These are phyloP conservation scores for Microascus cirrosus DNA, from an alignment of 2,329 filamentous ascomycete genomes.

Conservation along the genomic window DNA sequence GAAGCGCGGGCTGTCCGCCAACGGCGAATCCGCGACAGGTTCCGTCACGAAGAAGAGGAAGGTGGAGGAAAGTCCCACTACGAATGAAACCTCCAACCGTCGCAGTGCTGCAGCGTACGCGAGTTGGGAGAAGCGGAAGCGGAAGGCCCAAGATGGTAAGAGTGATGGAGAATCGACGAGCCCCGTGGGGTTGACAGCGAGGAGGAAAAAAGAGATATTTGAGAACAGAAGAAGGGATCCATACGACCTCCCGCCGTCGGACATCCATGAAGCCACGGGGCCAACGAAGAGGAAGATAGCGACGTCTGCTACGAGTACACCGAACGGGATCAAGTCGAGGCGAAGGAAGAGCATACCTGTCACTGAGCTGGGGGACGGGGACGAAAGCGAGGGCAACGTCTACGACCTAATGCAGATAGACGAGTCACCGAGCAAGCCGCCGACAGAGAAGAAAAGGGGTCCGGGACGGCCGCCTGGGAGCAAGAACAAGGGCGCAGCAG, in stretches of 20 bases:
- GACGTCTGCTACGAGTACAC: background rate
- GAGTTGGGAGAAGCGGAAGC: background rate
- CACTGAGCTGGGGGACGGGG: background rate
- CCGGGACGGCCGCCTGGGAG: slow-evolving; percentile 7
- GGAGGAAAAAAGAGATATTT: background rate
- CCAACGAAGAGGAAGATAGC: background rate
- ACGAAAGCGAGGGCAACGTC: slow-evolving; percentile 2
- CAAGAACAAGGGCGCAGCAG: background rate
- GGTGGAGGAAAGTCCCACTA: background rate
- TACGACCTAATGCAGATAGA: slow-evolving; percentile 1
- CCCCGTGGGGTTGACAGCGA: background rate
- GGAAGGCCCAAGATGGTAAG: background rate
- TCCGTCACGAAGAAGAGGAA: slow-evolving; percentile 5
- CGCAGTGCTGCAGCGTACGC: background rate
- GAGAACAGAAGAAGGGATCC: background rate
- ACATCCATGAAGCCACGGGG: background rate
- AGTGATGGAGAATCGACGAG: background rate
- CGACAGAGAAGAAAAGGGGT: slow-evolving; percentile 8
- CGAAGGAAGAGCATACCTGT: background rate
- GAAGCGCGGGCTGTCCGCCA: slow-evolving; percentile 5
- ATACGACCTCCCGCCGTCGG: background rate
- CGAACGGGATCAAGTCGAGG: background rate
- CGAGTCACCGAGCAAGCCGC: slow-evolving; percentile 3
- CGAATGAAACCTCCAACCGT: background rate
- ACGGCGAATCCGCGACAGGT: slow-evolving; percentile 1